These are phyloP conservation scores for Trichosanthes truncata DNA, from an alignment of 306 rosid species.

Conservation along the genomic window DNA sequence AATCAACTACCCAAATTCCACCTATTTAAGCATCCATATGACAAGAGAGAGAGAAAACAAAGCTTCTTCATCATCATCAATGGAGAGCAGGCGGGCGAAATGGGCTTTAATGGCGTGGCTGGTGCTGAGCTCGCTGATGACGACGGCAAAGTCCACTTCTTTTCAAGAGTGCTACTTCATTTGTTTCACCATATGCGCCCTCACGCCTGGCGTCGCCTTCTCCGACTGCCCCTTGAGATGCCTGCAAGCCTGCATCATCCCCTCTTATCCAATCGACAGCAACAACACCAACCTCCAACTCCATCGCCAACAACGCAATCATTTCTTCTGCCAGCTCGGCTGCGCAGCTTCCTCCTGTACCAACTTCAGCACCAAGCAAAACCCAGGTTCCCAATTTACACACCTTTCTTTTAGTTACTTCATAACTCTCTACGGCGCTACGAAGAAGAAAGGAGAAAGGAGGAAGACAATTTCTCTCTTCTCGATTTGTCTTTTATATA, in stretches of 20 bases:
- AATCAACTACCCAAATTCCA: neutral
- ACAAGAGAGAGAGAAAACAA: neutral
- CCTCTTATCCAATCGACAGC: neutral
- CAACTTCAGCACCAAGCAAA: conserved; percentile 22
- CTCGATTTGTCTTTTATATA: too few species aligned
- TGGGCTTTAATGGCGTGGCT: conserved; percentile 2
- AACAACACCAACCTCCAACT: neutral
- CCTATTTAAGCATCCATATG: neutral
- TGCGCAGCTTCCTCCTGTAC: conserved; percentile 32
- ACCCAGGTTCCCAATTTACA: conserved; percentile 15
- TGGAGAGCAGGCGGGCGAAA: neutral
- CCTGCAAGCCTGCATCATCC: conserved; percentile 27
- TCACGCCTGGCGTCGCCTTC: conserved; percentile 20
- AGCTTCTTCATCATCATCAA: neutral
- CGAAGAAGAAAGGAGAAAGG: too few species aligned
- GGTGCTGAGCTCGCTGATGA: neutral
- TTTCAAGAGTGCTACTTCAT: conserved; percentile 26
- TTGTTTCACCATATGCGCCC: conserved; percentile 30
- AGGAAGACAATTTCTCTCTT: too few species aligned
- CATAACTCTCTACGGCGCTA: too few species aligned
- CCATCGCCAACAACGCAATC: neutral
- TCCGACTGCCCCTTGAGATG: conserved; percentile 24
- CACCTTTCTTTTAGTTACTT: neutral
- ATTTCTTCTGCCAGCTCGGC: conserved; percentile 29
- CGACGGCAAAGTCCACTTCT: conserved; percentile 2